Evolutionary conservation across 2,329 filamentous ascomycete species (phyloP).

Genomic region (Clonostachys byssicola): DNA sequence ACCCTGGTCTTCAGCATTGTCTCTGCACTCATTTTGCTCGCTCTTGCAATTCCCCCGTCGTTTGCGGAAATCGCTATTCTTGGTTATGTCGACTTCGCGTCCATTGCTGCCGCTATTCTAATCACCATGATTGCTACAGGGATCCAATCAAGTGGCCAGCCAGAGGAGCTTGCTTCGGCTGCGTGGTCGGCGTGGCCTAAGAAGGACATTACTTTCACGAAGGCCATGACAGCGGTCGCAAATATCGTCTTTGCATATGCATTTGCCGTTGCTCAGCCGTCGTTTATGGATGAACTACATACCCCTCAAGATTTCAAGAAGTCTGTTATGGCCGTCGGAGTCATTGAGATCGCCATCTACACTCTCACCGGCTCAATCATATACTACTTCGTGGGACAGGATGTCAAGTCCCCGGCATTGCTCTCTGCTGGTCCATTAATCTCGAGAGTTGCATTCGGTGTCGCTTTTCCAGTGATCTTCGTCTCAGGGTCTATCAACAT

Average conservation of each 20-base stretch:
- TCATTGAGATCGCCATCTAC: conserved; percentile 61
- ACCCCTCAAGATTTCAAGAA: conserved; percentile 40
- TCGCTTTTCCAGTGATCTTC: conserved; percentile 70
- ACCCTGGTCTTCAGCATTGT: conserved; percentile 39
- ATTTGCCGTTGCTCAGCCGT: conserved; percentile 46
- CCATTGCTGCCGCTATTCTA: conserved; percentile 58
- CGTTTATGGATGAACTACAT: conserved; percentile 48
- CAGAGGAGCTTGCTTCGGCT: conserved; percentile 22
- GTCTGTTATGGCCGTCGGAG: conserved; percentile 58
- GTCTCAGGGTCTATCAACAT: conserved; percentile 70
- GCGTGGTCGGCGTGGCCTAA: conserved; percentile 41
- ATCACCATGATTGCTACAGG: conserved; percentile 65
- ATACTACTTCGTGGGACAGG: conserved; percentile 63
- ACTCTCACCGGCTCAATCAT: conserved; percentile 62
- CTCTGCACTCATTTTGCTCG: conserved; percentile 38
- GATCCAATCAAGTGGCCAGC: conserved; percentile 25
- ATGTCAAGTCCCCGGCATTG: conserved; percentile 63
- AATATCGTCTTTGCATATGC: conserved; percentile 73
- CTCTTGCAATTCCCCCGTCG: conserved; percentile 40
- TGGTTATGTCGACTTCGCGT: conserved; percentile 53
- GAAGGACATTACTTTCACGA: conserved; percentile 38
- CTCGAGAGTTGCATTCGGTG: conserved; percentile 64
- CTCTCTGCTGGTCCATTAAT: conserved; percentile 56
- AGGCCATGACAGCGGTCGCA: conserved; percentile 57
- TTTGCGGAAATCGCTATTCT: conserved; percentile 44